Percentiles rank a stretch among this genome's conserved stretches.
phyloP scores from a whole-genome alignment of 2,329 filamentous ascomycete species.

The Passalora sequoiae region DNA sequence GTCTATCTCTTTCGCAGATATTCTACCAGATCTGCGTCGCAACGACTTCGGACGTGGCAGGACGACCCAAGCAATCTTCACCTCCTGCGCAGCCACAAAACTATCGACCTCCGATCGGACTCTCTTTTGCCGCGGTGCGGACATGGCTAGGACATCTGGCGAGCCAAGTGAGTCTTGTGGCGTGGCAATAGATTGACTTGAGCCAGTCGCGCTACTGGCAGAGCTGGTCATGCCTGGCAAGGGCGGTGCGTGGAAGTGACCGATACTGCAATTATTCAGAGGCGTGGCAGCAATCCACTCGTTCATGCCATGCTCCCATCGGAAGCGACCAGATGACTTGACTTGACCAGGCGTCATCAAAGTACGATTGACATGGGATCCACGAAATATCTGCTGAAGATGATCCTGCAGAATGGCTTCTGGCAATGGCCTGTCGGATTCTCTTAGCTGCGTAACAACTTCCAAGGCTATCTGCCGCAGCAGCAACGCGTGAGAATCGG shows the following conservation, averaged over 20 bases:
- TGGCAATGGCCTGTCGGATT: no score
- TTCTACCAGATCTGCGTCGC: no score
- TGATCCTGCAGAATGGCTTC: conserved; percentile 4
- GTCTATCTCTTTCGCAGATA: no score
- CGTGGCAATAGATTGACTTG: no score
- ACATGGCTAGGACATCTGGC: conserved; percentile 7
- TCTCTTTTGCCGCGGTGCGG: conserved; percentile 1
- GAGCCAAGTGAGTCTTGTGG: no score
- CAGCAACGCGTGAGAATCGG: neutral
- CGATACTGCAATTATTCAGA: no score
- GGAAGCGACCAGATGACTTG: conserved; percentile 26
- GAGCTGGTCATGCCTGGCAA: no score
- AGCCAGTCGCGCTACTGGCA: no score
- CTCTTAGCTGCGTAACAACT: no score
- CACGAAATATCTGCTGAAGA: neutral
- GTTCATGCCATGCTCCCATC: conserved; percentile 43
- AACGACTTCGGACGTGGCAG: neutral
- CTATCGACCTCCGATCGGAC: no score
- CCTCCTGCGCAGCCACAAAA: no score
- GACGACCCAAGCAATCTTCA: neutral
- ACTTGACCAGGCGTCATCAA: conserved; percentile 11
- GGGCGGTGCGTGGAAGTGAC: no score
- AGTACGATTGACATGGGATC: neutral
- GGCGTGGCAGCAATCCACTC: conserved; percentile 44
- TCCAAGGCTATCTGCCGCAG: conserved; percentile 7